phyloP scores from a whole-genome alignment of 2,329 filamentous ascomycete species.

The Ceratocystis lukuohia region DNA sequence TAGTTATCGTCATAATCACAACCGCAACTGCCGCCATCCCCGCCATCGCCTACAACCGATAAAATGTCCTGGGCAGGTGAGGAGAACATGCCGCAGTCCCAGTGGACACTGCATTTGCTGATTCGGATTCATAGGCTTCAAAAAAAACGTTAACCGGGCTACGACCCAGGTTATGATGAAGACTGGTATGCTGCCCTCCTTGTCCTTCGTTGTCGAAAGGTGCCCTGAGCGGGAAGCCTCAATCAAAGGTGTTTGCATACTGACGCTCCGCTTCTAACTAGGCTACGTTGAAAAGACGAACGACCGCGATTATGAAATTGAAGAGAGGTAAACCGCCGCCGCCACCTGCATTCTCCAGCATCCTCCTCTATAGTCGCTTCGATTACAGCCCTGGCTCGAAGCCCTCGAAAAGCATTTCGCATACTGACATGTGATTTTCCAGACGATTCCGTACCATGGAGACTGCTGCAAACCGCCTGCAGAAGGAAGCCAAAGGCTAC shows the following conservation, averaged over 20 bases:
- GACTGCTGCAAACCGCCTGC: slow-evolving; percentile 75
- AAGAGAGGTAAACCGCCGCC: slow-evolving; percentile 53
- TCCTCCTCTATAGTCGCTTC: background rate
- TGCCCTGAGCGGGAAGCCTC: background rate
- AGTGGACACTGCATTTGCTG: slow-evolving; percentile 21
- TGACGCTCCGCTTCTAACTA: slow-evolving; percentile 23
- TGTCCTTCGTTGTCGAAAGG: background rate
- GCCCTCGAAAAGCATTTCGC: background rate
- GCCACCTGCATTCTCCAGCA: background rate
- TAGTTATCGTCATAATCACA: background rate
- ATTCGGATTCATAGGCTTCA: slow-evolving; percentile 30
- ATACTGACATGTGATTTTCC: slow-evolving; percentile 19
- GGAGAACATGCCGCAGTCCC: slow-evolving; percentile 4
- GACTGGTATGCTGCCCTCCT: slow-evolving; percentile 48
- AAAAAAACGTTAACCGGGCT: slow-evolving; percentile 92
- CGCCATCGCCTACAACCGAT: slow-evolving; percentile 20
- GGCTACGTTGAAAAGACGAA: slow-evolving; percentile 97
- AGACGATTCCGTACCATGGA: slow-evolving; percentile 98
- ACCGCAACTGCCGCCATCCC: background rate
- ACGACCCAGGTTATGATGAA: slow-evolving; percentile 99
- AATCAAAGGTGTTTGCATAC: background rate
- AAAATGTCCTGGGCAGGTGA: slow-evolving; percentile 60
- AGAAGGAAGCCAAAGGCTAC: slow-evolving; percentile 97
- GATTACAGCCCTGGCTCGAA: background rate
- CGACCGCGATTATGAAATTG: slow-evolving; percentile 96